Base-by-base conservation (phyloP, 768 basidiomycete species). In the Austroboletus eburneus region DNA sequence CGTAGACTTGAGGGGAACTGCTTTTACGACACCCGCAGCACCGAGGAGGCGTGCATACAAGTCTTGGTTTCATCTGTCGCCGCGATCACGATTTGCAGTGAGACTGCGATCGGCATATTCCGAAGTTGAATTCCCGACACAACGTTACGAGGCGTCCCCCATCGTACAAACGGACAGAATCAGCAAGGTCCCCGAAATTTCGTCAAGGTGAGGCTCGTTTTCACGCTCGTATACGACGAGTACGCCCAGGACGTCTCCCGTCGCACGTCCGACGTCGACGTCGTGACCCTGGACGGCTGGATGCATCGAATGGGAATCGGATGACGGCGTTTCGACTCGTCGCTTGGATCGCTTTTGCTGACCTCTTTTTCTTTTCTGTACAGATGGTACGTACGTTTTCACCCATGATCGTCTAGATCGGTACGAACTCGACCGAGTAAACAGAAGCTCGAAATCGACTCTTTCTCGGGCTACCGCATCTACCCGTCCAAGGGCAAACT, bases 401-500 rank as follows among this genome's bases (percentile, higher is more conserved):
- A 30, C 35, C 21, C n/a, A 1, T 43, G 10, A 24, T 9, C 2
- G 21, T 5, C 5, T 20, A 29, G 33, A 39, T 29, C 2, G 16
- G 22, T 38, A 20, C 46, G 42, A 14, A 60, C 43, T 24, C 13
- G 17, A 5, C 35, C 32, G 64, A 63, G 59, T 60, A 50, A 27
- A n/a, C 52, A 90, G 88, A 97, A 97, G 84, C 84, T 97, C 78
- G 95, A 98, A 75, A 88, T 92, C 75, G 96, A 97, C 78, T 85
- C 86, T 49, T 98, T 99, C 81, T 95, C 93, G 63, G 90, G 91
- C 62, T 92, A 78, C 82, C 86, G 87, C 65, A 94, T 99, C 78
- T 99, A 98, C 84, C 95, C 95, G 57, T 83, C 83, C 72, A 95
- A 87, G 87, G 95, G 94, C 69, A 89, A 88, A 66, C 81, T 91